These are phyloP conservation scores for Trypanosoma cruzi DNA, from an alignment of 208 protist genomes.

Conservation along the genomic window DNA sequence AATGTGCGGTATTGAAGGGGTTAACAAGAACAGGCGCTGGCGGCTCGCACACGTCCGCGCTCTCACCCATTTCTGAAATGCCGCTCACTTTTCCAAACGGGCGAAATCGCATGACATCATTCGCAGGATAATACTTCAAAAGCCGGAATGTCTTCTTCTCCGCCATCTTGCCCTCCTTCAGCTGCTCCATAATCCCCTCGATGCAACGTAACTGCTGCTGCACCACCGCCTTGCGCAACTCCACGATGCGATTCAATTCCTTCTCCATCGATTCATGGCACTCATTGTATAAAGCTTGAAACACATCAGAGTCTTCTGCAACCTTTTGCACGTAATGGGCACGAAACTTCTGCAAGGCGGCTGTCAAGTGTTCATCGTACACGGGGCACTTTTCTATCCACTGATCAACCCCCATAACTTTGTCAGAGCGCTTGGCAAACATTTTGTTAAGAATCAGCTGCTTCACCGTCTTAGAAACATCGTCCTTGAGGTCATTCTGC, in stretches of 20 bases:
- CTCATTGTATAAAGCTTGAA: slow-evolving; percentile 46
- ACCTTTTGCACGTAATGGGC: slow-evolving; percentile 54
- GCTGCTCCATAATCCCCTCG: slow-evolving; percentile 40
- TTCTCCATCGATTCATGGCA: slow-evolving; percentile 48
- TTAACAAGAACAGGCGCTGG: slow-evolving; percentile 84
- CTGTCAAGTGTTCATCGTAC: slow-evolving; percentile 61
- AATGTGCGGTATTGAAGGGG: slow-evolving; percentile 35
- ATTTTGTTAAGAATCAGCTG: slow-evolving; percentile 66
- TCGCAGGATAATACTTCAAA: slow-evolving; percentile 89
- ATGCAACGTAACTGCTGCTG: slow-evolving; percentile 58
- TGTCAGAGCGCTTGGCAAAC: slow-evolving; percentile 67
- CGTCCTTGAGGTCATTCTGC: slow-evolving; percentile 88
- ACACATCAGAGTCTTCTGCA: slow-evolving; percentile 59
- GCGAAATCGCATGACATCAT: slow-evolving; percentile 76
- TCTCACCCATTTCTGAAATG: slow-evolving; percentile 85
- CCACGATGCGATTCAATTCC: slow-evolving; percentile 74
- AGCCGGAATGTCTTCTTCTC: slow-evolving; percentile 79
- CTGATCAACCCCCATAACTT: slow-evolving; percentile 54
- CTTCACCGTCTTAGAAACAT: slow-evolving; percentile 43
- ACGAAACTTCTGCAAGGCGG: slow-evolving; percentile 77
- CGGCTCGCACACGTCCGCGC: slow-evolving; percentile 76
- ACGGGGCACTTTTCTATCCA: slow-evolving; percentile 82
- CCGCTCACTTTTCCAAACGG: slow-evolving; percentile 89
- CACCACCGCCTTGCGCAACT: slow-evolving; percentile 44
- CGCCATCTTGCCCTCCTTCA: slow-evolving; percentile 65